These are phyloP conservation scores for Chlamydomonas sp. DNA, from an alignment of 139 green algal genomes.

Conservation along the genomic window DNA sequence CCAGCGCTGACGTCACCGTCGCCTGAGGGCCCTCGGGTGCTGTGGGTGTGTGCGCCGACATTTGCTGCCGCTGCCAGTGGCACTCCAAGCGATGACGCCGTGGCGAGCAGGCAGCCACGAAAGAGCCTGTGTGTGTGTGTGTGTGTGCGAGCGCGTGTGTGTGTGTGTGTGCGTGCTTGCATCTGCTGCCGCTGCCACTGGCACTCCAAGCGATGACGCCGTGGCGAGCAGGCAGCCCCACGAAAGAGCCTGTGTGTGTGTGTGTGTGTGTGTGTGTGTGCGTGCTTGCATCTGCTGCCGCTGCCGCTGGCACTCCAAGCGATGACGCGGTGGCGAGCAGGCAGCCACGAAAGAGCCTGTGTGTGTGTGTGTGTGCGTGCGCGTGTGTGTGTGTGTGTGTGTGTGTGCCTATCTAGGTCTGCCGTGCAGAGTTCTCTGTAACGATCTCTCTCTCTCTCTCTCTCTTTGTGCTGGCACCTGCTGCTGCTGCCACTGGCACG, in stretches of 20 bases:
- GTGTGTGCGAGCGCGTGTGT: background rate
- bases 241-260: background rate
- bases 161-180: background rate
- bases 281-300: background rate
- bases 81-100: background rate
- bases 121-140: background rate
- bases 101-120: slow-evolving; percentile 2
- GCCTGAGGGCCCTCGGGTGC: background rate
- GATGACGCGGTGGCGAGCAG: background rate
- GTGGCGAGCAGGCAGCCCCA: background rate
- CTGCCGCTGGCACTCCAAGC: background rate
- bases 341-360: background rate
- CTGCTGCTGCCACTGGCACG: background rate
- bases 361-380: background rate
- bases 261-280: background rate
- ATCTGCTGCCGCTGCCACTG: too few relatives aligned
- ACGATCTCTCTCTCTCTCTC: background rate
- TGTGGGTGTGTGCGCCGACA: background rate
- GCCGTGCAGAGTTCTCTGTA: background rate
- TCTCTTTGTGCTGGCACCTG: background rate
- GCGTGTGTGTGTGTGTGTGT: background rate
- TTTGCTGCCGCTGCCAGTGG: background rate
- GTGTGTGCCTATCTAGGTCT: too few relatives aligned
- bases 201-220: background rate
- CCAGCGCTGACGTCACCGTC: background rate